Evolutionary conservation across 2,329 filamentous ascomycete species (phyloP).

Genomic region (Tolypocladium guangdongense): DNA sequence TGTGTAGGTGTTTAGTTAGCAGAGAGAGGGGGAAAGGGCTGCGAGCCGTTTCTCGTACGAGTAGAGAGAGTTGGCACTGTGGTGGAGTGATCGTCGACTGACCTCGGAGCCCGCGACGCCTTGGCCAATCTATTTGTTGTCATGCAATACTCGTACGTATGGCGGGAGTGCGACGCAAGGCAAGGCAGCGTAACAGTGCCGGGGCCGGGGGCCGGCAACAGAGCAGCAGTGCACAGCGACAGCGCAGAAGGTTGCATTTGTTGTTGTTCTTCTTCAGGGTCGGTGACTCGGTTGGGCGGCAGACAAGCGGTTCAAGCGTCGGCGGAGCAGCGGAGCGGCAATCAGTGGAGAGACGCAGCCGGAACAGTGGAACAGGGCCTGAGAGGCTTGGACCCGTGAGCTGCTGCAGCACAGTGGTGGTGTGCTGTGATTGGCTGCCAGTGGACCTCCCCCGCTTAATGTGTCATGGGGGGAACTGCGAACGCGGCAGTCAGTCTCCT

Average conservation of each 20-base stretch:
- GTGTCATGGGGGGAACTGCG: conserved; percentile 23
- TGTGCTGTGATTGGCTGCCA: conserved; percentile 18
- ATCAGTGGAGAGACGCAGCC: background rate
- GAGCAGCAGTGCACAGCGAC: background rate
- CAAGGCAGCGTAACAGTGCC: background rate
- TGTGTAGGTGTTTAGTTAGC: too few relatives aligned
- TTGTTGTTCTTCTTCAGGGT: background rate
- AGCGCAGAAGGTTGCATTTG: background rate
- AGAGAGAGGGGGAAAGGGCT: background rate
- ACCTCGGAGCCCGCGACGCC: background rate
- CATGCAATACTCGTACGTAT: background rate
- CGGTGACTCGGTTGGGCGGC: background rate
- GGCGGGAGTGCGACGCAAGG: background rate
- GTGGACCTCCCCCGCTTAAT: conserved; percentile 23
- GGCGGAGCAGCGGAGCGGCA: background rate
- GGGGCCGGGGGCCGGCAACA: background rate
- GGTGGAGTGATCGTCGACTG: background rate
- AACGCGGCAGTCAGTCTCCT: background rate
- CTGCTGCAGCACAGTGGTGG: conserved; percentile 7
- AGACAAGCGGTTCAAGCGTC: background rate
- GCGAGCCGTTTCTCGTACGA: background rate
- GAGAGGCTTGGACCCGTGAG: conserved; percentile 7
- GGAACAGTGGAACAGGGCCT: background rate
- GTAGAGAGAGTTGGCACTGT: background rate
- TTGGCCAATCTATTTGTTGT: background rate